These are phyloP conservation scores for Picea abies DNA, from an alignment of 83 land plant genomes.

Conservation along the genomic window DNA sequence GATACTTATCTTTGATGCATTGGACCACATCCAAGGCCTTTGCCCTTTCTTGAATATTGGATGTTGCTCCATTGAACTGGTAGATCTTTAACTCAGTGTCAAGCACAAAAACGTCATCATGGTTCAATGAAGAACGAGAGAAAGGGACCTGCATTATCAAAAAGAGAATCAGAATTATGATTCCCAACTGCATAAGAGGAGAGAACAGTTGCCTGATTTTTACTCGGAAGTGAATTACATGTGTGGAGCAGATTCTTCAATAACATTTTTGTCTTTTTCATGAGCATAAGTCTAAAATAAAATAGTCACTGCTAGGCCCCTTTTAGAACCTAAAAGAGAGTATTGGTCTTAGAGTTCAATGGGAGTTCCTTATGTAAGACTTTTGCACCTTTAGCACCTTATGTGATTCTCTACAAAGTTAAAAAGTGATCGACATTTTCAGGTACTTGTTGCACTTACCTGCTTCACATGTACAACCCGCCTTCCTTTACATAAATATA, in stretches of 20 bases:
- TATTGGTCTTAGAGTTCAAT: too few relatives aligned
- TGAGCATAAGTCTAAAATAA: background rate
- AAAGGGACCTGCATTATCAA: slow-evolving; percentile 42
- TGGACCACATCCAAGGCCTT: too few relatives aligned
- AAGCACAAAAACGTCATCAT: too few relatives aligned
- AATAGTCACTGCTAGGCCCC: background rate
- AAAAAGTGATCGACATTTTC: background rate
- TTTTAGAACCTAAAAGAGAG: background rate
- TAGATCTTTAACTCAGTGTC: too few relatives aligned
- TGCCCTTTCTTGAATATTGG: too few relatives aligned
- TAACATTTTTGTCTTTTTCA: background rate
- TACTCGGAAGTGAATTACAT: background rate
- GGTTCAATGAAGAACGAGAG: too few relatives aligned
- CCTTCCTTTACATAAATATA: too few relatives aligned
- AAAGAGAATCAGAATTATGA: background rate
- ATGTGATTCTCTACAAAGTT: background rate
- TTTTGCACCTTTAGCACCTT: background rate
- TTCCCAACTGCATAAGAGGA: background rate
- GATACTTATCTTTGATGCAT: too few relatives aligned
- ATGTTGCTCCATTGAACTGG: too few relatives aligned
- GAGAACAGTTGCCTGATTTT: background rate
- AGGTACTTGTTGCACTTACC: slow-evolving; percentile 37
- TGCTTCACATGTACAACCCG: slow-evolving; percentile 23
- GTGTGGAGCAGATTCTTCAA: background rate
- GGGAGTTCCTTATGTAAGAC: background rate